Evolutionary conservation across 2,329 filamentous ascomycete genomes (phyloP).

Genomic region (Ceratocystis harringtonii): DNA sequence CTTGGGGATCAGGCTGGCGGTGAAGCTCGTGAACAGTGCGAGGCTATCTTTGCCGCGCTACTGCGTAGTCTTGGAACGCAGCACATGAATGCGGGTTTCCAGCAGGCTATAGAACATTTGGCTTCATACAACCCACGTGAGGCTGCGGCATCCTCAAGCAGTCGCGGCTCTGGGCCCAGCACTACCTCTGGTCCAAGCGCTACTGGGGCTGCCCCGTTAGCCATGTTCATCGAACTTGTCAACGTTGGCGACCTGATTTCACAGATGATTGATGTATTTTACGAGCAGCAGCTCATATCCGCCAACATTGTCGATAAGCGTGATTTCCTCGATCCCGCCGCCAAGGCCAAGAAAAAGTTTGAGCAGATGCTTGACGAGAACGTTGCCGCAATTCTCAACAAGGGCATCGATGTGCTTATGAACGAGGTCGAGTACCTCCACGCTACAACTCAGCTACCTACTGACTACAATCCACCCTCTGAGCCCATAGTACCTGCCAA

Average conservation of each 20-base stretch:
- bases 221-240: conserved; percentile 92
- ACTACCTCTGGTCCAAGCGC: background rate
- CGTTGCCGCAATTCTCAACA: conserved; percentile 88
- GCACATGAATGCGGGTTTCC: conserved; percentile 86
- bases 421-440: conserved; percentile 94
- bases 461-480: conserved; percentile 60
- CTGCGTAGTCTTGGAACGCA: conserved; percentile 70
- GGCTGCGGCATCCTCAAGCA: conserved; percentile 48
- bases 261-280: conserved; percentile 98
- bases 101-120: conserved; percentile 81
- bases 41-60: conserved; percentile 71
- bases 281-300: conserved; percentile 79
- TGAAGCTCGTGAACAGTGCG: conserved; percentile 76
- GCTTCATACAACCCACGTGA: conserved; percentile 83
- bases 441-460: conserved; percentile 69
- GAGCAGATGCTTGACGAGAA: conserved; percentile 97
- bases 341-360: conserved; percentile 93
- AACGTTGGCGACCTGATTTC: conserved; percentile 96
- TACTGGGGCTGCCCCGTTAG: conserved; percentile 59
- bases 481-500: conserved; percentile 17
- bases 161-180: conserved; percentile 29
- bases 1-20: conserved; percentile 67
- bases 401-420: conserved; percentile 96
- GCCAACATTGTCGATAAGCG: conserved; percentile 77
- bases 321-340: conserved; percentile 84